Percentiles rank a stretch among this genome's conserved stretches.
Conservation (phyloP, 2,329 filamentous ascomycete species). For the Colletotrichum zoysiae region DNA sequence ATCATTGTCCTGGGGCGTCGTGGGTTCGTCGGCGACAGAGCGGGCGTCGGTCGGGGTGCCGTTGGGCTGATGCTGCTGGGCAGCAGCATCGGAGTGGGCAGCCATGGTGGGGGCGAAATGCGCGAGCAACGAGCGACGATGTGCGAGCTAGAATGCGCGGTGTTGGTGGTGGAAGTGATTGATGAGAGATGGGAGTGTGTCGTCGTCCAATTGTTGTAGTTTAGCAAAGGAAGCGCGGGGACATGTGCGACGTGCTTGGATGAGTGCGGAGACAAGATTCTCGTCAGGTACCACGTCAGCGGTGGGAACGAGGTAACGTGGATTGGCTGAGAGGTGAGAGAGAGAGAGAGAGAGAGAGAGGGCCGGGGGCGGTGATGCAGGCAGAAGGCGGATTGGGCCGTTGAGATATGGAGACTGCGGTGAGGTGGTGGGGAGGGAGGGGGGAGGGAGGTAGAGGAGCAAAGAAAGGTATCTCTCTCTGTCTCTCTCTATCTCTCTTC, state of each 20-base stretch:
- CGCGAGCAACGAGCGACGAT: not conserved
- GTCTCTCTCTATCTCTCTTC: conserved; percentile 4
- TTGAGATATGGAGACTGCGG: conserved; percentile 7
- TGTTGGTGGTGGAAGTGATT: not conserved
- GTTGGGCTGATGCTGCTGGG: conserved; percentile 48
- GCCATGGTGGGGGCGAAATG: conserved; percentile 49
- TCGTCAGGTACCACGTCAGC: conserved; percentile 40
- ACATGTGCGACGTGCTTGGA: conserved; percentile 10
- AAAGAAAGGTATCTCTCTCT: conserved; percentile 33
- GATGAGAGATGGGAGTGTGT: not conserved
- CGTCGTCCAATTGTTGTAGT: conserved; percentile 10
- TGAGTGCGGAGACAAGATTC: conserved; percentile 25
- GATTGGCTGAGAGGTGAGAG: conserved; percentile 14
- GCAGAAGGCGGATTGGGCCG: not conserved
- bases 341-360: too few species aligned
- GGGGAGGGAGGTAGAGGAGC: conserved; percentile 18
- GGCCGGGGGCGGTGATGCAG: conserved; percentile 17
- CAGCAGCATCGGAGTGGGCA: conserved; percentile 52
- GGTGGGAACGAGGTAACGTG: conserved; percentile 24
- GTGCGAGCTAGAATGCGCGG: not conserved
- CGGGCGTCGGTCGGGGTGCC: conserved; percentile 44
- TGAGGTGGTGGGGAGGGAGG: conserved; percentile 12
- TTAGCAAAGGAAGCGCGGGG: conserved; percentile 3
- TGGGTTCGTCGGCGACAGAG: conserved; percentile 49
- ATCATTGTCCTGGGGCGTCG: conserved; percentile 49